Conservation (phyloP, 495 filamentous ascomycete species). For the Penicillium ochrochloron region DNA sequence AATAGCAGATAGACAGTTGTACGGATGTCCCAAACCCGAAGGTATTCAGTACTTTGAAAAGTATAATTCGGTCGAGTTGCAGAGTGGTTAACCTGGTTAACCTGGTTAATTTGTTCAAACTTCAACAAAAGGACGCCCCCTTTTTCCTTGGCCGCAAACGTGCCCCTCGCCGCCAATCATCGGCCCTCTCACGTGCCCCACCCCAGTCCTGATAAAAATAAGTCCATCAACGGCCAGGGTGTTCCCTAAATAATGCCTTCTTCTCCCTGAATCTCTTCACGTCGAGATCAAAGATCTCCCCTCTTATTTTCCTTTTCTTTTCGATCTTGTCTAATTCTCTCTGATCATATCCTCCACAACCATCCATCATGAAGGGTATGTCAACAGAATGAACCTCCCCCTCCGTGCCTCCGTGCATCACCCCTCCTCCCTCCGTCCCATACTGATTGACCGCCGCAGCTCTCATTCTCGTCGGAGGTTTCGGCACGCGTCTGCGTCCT, state of each 20-base stretch:
- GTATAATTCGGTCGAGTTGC: neutral
- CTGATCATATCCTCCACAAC: conserved; percentile 29
- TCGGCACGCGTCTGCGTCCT: conserved; percentile 96
- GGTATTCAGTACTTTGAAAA: no score
- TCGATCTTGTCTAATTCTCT: conserved; percentile 18
- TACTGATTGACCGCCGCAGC: conserved; percentile 57
- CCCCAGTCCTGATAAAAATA: conserved; percentile 36
- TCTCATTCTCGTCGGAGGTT: conserved; percentile 99
- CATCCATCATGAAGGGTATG: conserved; percentile 59
- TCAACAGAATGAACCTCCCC: conserved; percentile 8
- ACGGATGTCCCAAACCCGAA: neutral
- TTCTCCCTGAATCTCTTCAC: conserved; percentile 21
- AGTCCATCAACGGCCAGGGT: conserved; percentile 43
- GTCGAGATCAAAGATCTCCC: conserved; percentile 16
- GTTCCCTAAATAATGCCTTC: conserved; percentile 34
- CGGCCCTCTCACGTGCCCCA: conserved; percentile 35
- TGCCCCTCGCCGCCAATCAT: conserved; percentile 32
- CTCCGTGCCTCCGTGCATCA: conserved; percentile 9
- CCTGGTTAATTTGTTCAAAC: no score
- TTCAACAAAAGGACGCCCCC: conserved; percentile 18
- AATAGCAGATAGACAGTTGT: neutral
- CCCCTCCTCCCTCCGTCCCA: conserved; percentile 13
- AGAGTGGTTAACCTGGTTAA: neutral
- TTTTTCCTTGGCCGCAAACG: conserved; percentile 41
- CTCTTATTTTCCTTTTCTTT: conserved; percentile 13